A percentile compares a stretch with the other conserved stretches of the same genome.
Conservation (phyloP, 352 stramenopile genomes). For the Pythium aristosporum region DNA sequence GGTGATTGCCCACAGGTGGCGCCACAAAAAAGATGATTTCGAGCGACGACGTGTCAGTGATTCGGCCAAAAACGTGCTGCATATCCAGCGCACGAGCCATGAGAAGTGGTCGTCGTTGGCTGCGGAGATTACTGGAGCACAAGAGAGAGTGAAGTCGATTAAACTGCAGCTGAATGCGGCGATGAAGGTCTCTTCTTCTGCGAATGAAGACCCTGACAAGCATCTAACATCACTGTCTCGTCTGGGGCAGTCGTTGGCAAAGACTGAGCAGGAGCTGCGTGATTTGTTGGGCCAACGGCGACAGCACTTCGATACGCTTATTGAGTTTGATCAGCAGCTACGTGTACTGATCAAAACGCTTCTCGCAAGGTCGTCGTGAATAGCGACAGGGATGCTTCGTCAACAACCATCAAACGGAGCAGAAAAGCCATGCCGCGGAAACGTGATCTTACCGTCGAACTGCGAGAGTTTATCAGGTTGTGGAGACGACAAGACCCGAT, state of each 20-base stretch:
- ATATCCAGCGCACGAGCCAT: conserved; percentile 16
- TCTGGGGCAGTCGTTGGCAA: conserved; percentile 1
- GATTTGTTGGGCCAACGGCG: not conserved
- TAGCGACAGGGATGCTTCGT: not conserved
- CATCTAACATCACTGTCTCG: not conserved
- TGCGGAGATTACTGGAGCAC: not conserved
- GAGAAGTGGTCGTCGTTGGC: conserved; percentile 9
- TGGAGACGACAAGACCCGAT: too few species aligned
- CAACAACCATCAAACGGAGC: not conserved
- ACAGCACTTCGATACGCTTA: conserved; percentile 1
- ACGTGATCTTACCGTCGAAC: too few species aligned
- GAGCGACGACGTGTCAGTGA: not conserved
- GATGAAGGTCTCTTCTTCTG: not conserved
- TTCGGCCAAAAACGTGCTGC: conserved; percentile 2
- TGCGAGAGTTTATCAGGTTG: too few species aligned
- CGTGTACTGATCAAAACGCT: not conserved
- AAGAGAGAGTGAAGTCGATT: not conserved
- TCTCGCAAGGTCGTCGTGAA: too few species aligned
- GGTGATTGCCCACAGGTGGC: conserved; percentile 33
- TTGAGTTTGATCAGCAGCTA: conserved; percentile 16
- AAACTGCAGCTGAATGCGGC: conserved; percentile 3
- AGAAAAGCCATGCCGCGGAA: too few species aligned
- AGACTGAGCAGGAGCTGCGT: not conserved
- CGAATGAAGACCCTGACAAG: not conserved
- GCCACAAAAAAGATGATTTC: not conserved